These are phyloP conservation scores for Massariosphaeria phaeospora DNA, from an alignment of 495 filamentous ascomycete genomes.

Conservation along the genomic window DNA sequence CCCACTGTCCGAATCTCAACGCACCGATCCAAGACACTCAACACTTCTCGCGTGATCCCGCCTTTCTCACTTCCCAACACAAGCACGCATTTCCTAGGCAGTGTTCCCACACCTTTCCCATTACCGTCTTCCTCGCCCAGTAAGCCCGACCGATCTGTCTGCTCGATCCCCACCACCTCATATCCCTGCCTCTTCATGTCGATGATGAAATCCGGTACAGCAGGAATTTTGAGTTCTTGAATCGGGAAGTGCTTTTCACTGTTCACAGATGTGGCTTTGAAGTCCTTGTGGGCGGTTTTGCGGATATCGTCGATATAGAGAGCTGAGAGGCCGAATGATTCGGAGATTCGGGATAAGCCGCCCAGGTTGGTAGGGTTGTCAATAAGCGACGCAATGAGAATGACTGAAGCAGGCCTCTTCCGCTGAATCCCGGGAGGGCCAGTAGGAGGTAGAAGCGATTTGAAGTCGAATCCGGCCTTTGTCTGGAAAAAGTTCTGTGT, in stretches of 20 bases:
- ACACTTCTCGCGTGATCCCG: constrained; percentile 44
- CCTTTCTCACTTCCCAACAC: constrained; percentile 48
- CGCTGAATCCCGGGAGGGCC: not conserved
- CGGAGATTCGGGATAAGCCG: constrained; percentile 46
- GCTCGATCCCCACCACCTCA: constrained; percentile 46
- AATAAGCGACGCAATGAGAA: constrained; percentile 49
- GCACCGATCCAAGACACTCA: constrained; percentile 45
- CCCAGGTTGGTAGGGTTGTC: constrained; percentile 48
- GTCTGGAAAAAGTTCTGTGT: constrained; percentile 28
- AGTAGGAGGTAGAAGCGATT: constrained; percentile 1
- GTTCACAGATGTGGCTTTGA: constrained; percentile 43
- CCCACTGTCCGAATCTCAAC: constrained; percentile 49
- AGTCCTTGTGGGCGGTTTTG: constrained; percentile 39
- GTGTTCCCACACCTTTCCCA: not conserved
- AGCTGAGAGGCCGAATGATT: constrained; percentile 44
- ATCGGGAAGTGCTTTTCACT: constrained; percentile 45
- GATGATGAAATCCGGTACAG: constrained; percentile 36
- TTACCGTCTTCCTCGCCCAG: constrained; percentile 28
- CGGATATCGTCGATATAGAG: constrained; percentile 37
- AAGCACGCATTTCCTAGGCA: constrained; percentile 44
- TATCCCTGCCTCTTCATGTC: constrained; percentile 40
- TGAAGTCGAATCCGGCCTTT: constrained; percentile 26
- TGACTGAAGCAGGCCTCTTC: constrained; percentile 31
- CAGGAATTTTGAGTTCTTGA: constrained; percentile 33
- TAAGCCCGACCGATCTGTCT: constrained; percentile 46